These are phyloP conservation scores for Lophiostoma macrostomum DNA, from an alignment of 495 filamentous ascomycete species.

Conservation along the genomic window DNA sequence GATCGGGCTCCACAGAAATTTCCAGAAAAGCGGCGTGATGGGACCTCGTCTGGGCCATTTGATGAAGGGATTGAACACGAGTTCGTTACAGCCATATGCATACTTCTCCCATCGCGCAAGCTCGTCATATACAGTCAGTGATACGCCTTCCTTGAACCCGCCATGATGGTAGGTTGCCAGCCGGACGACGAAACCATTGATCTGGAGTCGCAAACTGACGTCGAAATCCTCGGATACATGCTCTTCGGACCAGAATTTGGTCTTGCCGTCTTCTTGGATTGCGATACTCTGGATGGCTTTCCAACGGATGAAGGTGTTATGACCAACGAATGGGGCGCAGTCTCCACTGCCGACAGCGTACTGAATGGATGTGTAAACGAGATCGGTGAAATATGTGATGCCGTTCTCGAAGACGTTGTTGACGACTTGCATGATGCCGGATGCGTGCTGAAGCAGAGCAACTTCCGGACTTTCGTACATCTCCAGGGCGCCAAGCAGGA, in stretches of 20 bases:
- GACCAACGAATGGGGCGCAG: conserved; percentile 58
- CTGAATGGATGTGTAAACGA: conserved; percentile 71
- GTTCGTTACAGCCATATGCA: conserved; percentile 74
- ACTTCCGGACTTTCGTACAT: conserved; percentile 44
- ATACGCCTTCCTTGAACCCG: conserved; percentile 76
- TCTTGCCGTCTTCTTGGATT: conserved; percentile 65
- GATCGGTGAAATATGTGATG: conserved; percentile 76
- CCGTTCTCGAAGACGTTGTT: conserved; percentile 43
- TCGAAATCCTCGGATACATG: conserved; percentile 80
- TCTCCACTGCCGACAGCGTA: conserved; percentile 77
- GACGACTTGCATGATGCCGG: conserved; percentile 44
- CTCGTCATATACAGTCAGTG: conserved; percentile 75
- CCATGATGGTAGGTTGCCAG: conserved; percentile 69
- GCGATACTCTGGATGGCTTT: conserved; percentile 32
- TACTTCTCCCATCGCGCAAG: conserved; percentile 79
- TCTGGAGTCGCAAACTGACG: conserved; percentile 72
- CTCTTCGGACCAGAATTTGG: conserved; percentile 77
- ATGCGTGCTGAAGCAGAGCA: conserved; percentile 43
- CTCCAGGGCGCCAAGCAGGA: conserved; percentile 42
- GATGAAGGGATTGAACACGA: conserved; percentile 66
- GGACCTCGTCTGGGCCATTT: conserved; percentile 30
- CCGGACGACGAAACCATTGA: conserved; percentile 65
- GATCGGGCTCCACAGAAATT: conserved; percentile 34
- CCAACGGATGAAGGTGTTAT: conserved; percentile 36
- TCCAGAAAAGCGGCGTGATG: conserved; percentile 33